Conservation (phyloP, 73 alveolate genomes). For the Paramecium sexaurelia region DNA sequence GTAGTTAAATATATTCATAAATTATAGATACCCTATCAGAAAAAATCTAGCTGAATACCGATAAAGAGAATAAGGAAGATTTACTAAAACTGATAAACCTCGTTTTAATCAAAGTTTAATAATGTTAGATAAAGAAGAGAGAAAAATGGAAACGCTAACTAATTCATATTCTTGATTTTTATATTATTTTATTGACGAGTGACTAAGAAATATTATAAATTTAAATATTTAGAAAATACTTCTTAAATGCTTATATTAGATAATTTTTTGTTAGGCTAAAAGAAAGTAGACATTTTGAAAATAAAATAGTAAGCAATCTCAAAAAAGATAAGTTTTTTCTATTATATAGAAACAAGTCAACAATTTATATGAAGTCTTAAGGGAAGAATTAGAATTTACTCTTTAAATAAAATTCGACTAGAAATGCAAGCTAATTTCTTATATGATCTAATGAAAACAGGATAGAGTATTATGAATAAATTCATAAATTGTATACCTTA, state of each 20-base stretch:
- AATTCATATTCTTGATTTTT: not conserved
- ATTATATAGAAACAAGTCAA: conserved; percentile 44
- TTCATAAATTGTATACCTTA: conserved; percentile 44
- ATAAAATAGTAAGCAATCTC: too few species aligned
- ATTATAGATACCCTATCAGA: not conserved
- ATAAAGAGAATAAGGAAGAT: conserved; percentile 41
- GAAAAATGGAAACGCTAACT: conserved; percentile 5
- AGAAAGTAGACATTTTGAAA: conserved; percentile 32
- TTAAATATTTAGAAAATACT: conserved; percentile 12
- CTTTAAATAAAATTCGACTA: not conserved
- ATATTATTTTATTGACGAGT: not conserved
- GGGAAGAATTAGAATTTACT: conserved; percentile 56
- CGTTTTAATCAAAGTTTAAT: conserved; percentile 16
- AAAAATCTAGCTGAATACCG: conserved; percentile 6
- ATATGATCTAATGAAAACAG: conserved; percentile 39
- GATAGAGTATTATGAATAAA: conserved; percentile 30
- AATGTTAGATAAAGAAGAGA: not conserved
- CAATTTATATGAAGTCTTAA: conserved; percentile 55
- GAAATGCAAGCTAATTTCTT: conserved; percentile 14
- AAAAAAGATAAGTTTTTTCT: too few species aligned
- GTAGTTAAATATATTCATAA: not conserved
- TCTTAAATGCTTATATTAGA: conserved; percentile 21
- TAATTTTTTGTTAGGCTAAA: conserved; percentile 46
- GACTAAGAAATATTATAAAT: conserved; percentile 6
- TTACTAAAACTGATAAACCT: conserved; percentile 22